Percentiles rank a stretch among this genome's conserved stretches.
These are phyloP conservation scores for Prunus davidiana DNA, from an alignment of 306 rosid genomes.

Conservation along the genomic window DNA sequence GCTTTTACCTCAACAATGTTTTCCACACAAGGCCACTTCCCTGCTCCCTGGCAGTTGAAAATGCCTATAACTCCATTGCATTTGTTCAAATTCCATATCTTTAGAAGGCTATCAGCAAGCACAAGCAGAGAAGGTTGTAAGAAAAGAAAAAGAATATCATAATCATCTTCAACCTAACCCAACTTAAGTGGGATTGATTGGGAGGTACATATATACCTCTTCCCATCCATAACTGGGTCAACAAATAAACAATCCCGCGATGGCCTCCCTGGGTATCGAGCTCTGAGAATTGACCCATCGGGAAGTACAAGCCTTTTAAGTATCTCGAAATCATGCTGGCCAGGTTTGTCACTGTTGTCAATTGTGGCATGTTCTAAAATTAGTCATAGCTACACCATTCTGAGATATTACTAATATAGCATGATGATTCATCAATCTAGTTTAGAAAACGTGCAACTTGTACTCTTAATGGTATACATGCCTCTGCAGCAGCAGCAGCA, in stretches of 20 bases:
- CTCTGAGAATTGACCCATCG: conserved; percentile 42
- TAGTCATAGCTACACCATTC: not conserved
- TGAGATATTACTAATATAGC: not conserved
- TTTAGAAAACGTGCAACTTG: not conserved
- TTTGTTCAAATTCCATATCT: conserved; percentile 48
- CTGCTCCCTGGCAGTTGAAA: conserved; percentile 52
- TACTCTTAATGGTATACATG: not conserved
- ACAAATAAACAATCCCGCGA: conserved; percentile 37
- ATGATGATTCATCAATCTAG: not conserved
- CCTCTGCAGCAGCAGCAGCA: not conserved
- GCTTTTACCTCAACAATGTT: not conserved
- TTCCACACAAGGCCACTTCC: conserved; percentile 31
- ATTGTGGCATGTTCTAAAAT: not conserved
- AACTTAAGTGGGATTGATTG: not conserved
- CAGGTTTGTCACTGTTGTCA: conserved; percentile 41
- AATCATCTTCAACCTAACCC: not conserved
- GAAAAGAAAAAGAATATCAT: not conserved
- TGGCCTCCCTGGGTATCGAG: conserved; percentile 41
- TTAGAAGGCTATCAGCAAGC: conserved; percentile 28
- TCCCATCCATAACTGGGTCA: conserved; percentile 42
- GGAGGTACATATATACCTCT: conserved; percentile 18
- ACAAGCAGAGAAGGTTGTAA: not conserved
- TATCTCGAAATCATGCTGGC: conserved; percentile 38
- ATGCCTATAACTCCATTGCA: conserved; percentile 47
- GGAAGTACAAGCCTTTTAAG: conserved; percentile 38